These are phyloP conservation scores for Trifolium fragiferum DNA, from an alignment of 306 rosid genomes.

Conservation along the genomic window DNA sequence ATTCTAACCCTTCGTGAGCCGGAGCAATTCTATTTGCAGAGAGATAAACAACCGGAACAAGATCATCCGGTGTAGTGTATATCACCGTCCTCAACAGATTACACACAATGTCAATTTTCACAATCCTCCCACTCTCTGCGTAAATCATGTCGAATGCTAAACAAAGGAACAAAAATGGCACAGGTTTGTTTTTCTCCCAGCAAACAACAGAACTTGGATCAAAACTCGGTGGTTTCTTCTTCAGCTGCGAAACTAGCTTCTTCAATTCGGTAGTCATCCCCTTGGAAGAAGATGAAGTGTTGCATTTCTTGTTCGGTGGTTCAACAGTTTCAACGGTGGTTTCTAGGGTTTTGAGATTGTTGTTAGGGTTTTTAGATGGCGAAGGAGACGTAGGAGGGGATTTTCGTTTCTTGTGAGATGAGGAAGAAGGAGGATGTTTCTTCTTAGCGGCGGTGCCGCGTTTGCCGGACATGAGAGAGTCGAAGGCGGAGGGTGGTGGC, in stretches of 20 bases:
- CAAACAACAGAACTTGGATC: constrained; percentile 53
- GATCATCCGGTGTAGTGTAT: constrained; percentile 68
- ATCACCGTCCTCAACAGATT: constrained; percentile 84
- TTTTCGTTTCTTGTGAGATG: constrained; percentile 70
- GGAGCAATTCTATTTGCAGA: constrained; percentile 77
- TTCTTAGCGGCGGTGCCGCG: constrained; percentile 79
- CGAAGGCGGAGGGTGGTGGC: constrained; percentile 73
- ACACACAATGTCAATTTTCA: constrained; percentile 79
- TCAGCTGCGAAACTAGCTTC: constrained; percentile 52
- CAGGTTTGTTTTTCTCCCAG: constrained; percentile 72
- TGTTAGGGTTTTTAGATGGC: constrained; percentile 47
- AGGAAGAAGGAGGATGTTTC: constrained; percentile 41
- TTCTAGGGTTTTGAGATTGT: constrained; percentile 37
- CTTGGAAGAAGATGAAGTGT: constrained; percentile 16
- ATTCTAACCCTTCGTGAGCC: constrained; percentile 74
- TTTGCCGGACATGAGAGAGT: constrained; percentile 78
- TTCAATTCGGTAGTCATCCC: constrained; percentile 49
- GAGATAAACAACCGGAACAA: constrained; percentile 66
- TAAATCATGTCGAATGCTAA: constrained; percentile 70
- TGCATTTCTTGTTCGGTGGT: constrained; percentile 38
- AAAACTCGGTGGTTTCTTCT: constrained; percentile 69
- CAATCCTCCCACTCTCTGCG: constrained; percentile 62
- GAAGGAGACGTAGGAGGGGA: constrained; percentile 40
- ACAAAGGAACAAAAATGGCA: constrained; percentile 71
- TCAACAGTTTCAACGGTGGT: neutral